A percentile compares a stretch with the other conserved stretches of the same genome.
phyloP scores from a whole-genome alignment of 106 monocot genomes.

The Chionographis japonica region DNA sequence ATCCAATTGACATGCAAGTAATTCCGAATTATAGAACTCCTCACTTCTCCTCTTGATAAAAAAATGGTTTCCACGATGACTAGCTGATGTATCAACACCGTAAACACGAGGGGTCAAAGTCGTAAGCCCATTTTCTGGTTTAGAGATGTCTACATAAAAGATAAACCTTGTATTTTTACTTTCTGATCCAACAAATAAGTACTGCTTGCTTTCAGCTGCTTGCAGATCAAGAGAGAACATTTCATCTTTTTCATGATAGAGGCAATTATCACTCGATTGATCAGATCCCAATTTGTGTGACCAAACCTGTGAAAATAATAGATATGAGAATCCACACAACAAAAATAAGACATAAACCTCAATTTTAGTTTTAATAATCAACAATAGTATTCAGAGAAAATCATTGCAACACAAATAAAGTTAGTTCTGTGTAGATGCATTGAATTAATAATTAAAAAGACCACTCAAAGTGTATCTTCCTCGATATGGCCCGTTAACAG shows the following conservation, averaged over 20 bases:
- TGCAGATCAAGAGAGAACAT: slow-evolving; percentile 81
- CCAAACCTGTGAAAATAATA: slow-evolving; percentile 61
- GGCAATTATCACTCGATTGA: slow-evolving; percentile 81
- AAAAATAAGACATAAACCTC: neutral
- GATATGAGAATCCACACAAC: neutral
- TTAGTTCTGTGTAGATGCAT: neutral
- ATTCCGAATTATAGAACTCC: slow-evolving; percentile 85
- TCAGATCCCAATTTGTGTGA: slow-evolving; percentile 66
- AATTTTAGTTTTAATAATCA: too few species aligned
- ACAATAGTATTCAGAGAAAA: too few species aligned
- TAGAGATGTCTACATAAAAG: slow-evolving; percentile 61
- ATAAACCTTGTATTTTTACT: slow-evolving; percentile 83
- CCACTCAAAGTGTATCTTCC: too few species aligned
- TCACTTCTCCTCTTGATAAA: slow-evolving; percentile 84
- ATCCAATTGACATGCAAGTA: slow-evolving; percentile 68
- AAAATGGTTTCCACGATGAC: slow-evolving; percentile 91
- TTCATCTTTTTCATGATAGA: slow-evolving; percentile 96
- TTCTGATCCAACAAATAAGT: slow-evolving; percentile 80
- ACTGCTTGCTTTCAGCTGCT: slow-evolving; percentile 82
- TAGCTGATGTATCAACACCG: slow-evolving; percentile 77
- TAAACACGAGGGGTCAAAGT: slow-evolving; percentile 64
- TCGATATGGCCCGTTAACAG: too few species aligned
- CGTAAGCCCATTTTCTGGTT: slow-evolving; percentile 48
- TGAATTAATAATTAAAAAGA: neutral
- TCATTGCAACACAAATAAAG: too few species aligned